Evolutionary conservation across 2,329 filamentous ascomycete species (phyloP), one percentile per base, ranked within the genome.

Genomic region (Fusarium irregulare): DNA sequence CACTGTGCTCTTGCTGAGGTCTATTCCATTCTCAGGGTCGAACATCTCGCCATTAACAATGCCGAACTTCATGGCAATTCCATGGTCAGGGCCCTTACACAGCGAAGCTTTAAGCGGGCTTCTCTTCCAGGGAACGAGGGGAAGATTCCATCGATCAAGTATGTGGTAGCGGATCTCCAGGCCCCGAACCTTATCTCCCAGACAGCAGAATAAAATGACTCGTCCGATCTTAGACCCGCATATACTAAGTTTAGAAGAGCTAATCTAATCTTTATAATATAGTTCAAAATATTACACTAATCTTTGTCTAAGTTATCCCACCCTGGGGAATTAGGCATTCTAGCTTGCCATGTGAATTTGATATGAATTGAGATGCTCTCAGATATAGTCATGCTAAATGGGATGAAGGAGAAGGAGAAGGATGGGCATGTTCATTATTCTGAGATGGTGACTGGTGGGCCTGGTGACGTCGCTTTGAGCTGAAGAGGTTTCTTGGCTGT

Each of bases 21-120:
- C 16, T 0, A 54, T 54, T 3, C n/a, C 6, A 4, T 7, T 10
- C 6, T 23, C 14, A 5, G 40, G 50, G 4, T 54, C 40, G 4
- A 54, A 44, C 3, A 30, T 4, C 2, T n/a, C 3, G 0, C 9
- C 4, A 4, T 44, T 4, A 6, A 16, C 14, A 0, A 32, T 32
- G 6, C 50, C 27, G 13, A 54, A 44, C 4, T 3, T 5, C 50
- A 54, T 54, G 6, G 6, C 27, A 8, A 54, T 32, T 0, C 40
- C 50, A 25, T 44, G 37, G 4, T 54, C 20, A 0, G 30, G 4
- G 3, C 30, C n/a, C 40, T 54, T 54, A 14, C 50, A 44, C 2
- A 54, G 13, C 1, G 27, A 54, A 1, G 7, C 9, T 1, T 2
- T 14, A 4, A 54, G n/a, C 0, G 13, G 16, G 10, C 14, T 27